These are phyloP conservation scores for Backusella tarrabulga DNA, from an alignment of 192 early-diverging fungal genomes.

Conservation along the genomic window DNA sequence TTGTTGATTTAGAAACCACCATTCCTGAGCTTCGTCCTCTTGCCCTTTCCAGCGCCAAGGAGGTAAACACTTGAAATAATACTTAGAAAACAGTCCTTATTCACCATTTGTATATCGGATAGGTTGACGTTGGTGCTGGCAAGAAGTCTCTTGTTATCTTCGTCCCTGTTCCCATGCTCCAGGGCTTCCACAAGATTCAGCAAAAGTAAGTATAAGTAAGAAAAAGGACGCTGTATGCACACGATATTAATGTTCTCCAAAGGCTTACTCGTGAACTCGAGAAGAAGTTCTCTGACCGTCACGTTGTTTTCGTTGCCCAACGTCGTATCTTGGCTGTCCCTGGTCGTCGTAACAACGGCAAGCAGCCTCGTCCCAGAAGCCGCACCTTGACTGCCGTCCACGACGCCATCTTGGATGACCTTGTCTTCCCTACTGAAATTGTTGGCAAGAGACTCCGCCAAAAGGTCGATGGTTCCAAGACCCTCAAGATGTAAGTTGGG, in stretches of 20 bases:
- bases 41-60: slow-evolving; percentile 94
- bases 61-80: slow-evolving; percentile 48
- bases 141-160: slow-evolving; percentile 97
- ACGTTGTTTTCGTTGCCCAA: slow-evolving; percentile 79
- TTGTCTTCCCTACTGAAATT: slow-evolving; percentile 99
- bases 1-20: slow-evolving; percentile 94
- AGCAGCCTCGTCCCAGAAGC: slow-evolving; percentile 93
- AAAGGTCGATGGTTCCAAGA: slow-evolving; percentile 91
- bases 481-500: slow-evolving; percentile 73
- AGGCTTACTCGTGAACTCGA: slow-evolving; percentile 98
- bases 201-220: slow-evolving; percentile 40
- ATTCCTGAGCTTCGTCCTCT: slow-evolving; percentile 97
- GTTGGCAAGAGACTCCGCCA: slow-evolving; percentile 99
- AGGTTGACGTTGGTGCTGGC: slow-evolving; percentile 91
- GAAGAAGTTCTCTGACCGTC: slow-evolving; percentile 99
- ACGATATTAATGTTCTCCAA: background rate
- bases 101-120: background rate
- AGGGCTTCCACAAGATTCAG: slow-evolving; percentile 97
- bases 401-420: slow-evolving; percentile 95
- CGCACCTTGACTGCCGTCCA: slow-evolving; percentile 97
- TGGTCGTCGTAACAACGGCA: slow-evolving; percentile 72
- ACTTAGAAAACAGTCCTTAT: background rate
- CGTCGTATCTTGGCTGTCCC: slow-evolving; percentile 97
- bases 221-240: background rate
- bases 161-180: slow-evolving; percentile 94